phyloP scores from a whole-genome alignment of 495 filamentous ascomycete genomes.

The Podospora anserina region DNA sequence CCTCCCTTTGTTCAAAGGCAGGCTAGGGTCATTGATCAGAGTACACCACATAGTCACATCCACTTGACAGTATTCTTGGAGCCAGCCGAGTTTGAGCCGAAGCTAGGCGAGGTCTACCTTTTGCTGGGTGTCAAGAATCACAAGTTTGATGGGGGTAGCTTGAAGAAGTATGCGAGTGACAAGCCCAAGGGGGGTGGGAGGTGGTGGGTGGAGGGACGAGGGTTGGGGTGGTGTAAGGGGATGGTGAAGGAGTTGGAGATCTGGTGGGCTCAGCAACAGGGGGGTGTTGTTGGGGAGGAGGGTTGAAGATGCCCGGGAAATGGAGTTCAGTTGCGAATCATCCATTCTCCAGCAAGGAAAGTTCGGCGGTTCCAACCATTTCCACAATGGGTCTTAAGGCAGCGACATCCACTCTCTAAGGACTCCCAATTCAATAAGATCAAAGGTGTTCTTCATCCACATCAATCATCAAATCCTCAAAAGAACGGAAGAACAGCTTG shows the following conservation, averaged over 20 bases:
- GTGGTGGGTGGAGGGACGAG: slow-evolving; percentile 44
- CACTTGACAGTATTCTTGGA: slow-evolving; percentile 45
- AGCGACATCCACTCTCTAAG: neutral
- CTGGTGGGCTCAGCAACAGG: slow-evolving; percentile 36
- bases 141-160: slow-evolving; percentile 43
- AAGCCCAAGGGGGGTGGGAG: slow-evolving; percentile 24
- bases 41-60: slow-evolving; percentile 40
- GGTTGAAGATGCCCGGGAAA: neutral
- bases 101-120: slow-evolving; percentile 41
- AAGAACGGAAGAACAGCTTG: neutral
- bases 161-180: slow-evolving; percentile 49
- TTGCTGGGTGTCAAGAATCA: slow-evolving; percentile 49
- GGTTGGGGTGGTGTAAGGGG: slow-evolving; percentile 41
- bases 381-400: neutral
- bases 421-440: neutral
- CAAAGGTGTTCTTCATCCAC: neutral
- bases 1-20: slow-evolving; percentile 43
- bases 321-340: neutral
- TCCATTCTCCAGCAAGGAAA: neutral
- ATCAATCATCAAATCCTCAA: too few relatives aligned
- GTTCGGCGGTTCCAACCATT: neutral
- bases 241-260: slow-evolving; percentile 35
- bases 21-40: slow-evolving; percentile 41
- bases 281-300: neutral
- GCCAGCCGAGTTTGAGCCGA: slow-evolving; percentile 40